Base-by-base conservation (phyloP, 495 filamentous ascomycete species). In the Neurospora tetraspora region DNA sequence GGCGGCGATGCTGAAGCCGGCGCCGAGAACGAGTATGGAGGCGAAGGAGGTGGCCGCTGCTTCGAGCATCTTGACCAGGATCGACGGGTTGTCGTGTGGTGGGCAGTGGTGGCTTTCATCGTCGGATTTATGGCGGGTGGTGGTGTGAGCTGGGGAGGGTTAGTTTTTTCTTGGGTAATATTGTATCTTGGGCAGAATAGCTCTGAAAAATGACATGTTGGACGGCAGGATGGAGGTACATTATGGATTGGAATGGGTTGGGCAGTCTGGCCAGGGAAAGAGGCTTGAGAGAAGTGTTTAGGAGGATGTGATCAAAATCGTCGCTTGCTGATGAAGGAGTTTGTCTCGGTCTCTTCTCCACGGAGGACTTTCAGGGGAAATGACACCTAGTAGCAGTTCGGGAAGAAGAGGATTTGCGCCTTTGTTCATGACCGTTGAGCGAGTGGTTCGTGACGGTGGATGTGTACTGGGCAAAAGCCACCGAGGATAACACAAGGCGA, bases 41-140 rank as follows among this genome's bases (percentile, higher is more conserved):
- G 93, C 92, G 27, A 93, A 86, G 0, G 95, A 97, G 3, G 95
- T 97, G 20, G 90, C 89, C 8, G 94, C 93, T 34, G 91, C 85
- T 82, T 98, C 95, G 65, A 93, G 83, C 89, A 95, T 93, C 77
- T 94, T 97, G 74, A 88, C 86, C 3, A 80, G 61, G n/a, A 85
- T 73, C 5, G 83, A 79, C 9, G 79, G 80, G 45, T 70, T 71
- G 75, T 84, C 80, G 12, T 77, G 39, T 1, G 20, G 36, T 14
- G 45, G 78, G 77, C 38, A 75, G 76, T 38, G 73, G 73, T 42
- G 71, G 70, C 1, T 34, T 34, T 65, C 40, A 5, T 43, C 53
- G 27, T 65, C 53, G 53, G 53, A 65, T 1, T 9, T 9, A 18
- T 65, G 53, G 53, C 27, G 27, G 14, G 27, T 6, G 27, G 14